Base-by-base conservation (phyloP, 306 rosid genomes). In the Pterocarpus macrocarpus region DNA sequence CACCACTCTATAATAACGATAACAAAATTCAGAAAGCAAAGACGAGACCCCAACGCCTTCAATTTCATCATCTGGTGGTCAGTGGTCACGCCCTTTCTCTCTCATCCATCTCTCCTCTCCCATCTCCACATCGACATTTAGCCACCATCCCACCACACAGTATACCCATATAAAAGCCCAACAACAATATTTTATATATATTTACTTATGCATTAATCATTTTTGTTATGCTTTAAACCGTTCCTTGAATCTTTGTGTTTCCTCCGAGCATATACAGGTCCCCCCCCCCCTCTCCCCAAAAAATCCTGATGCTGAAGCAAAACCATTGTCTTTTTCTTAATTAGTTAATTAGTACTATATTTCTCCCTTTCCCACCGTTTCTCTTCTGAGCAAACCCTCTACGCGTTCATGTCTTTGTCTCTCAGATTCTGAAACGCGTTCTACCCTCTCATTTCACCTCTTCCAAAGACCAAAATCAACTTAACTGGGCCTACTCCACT, bases 351-450 rank as follows among this genome's bases (percentile, higher is more conserved):
- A 22, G 28, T 22, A 22, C 28, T 22, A 55, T 43, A 8, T 30
- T 75, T 11, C 45, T 65, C 8, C 64, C 36, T 38, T 33, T 14
- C 16, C 65, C 8, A 50, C 65, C 22, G 2, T n/a, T 39, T 58
- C 71, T 75, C 12, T 68, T 59, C 45, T n/a, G 28, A 28, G 43
- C 13, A 52, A 38, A 4, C 81, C 6, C 28, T 41, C 33, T 56
- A 74, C 87, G 88, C 89, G 89, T 81, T 80, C 83, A 68, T 39
- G 76, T 86, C 86, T 30, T 45, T 69, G 28, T 81, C 81, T 52
- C 17, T 1, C 11, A 74, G 76, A 81, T 81, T 75, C 74, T 80
- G 66, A 81, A 81, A 75, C 88, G 85, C 88, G 75, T 88, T 65
- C 59, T 53, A 34, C 35, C 13, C n/a, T 30, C 56, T 22, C 34